Evolutionary conservation across 179 eudicot genomes (phyloP).

Genomic region (Patellifolia procumbens): DNA sequence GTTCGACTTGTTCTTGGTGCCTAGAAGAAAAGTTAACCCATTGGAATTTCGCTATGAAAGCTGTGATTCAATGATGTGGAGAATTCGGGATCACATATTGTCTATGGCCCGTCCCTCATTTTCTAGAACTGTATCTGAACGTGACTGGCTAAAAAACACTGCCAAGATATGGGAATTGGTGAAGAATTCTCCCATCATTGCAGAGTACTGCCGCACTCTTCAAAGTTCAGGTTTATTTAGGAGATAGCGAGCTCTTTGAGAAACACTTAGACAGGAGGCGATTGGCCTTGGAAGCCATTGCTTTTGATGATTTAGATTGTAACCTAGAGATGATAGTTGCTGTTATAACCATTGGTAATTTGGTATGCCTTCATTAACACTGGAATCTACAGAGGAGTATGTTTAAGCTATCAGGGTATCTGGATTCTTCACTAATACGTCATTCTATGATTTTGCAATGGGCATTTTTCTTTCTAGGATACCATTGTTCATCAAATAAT

Average conservation of each 20-base stretch:
- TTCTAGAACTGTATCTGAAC: slow-evolving; percentile 75
- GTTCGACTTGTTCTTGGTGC: slow-evolving; percentile 54
- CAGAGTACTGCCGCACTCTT: slow-evolving; percentile 67
- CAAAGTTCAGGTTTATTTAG: slow-evolving; percentile 74
- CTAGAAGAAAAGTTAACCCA: slow-evolving; percentile 51
- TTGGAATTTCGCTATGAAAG: slow-evolving; percentile 51
- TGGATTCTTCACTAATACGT: no score
- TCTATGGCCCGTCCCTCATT: slow-evolving; percentile 72
- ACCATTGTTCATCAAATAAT: neutral
- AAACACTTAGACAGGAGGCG: neutral
- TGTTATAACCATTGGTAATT: neutral
- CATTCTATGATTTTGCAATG: neutral
- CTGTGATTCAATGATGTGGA: slow-evolving; percentile 50
- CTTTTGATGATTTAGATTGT: neutral
- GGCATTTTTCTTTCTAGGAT: neutral
- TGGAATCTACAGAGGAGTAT: no score
- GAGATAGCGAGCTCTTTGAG: slow-evolving; percentile 41
- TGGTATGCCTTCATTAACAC: no score
- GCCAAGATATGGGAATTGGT: slow-evolving; percentile 88
- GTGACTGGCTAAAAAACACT: slow-evolving; percentile 91
- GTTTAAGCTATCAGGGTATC: no score
- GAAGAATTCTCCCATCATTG: slow-evolving; percentile 66
- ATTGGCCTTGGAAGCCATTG: neutral
- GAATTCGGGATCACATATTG: slow-evolving; percentile 76
- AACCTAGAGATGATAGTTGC: neutral